phyloP scores from a whole-genome alignment of 2,329 filamentous ascomycete genomes.

The Fonsecaea nubica region DNA sequence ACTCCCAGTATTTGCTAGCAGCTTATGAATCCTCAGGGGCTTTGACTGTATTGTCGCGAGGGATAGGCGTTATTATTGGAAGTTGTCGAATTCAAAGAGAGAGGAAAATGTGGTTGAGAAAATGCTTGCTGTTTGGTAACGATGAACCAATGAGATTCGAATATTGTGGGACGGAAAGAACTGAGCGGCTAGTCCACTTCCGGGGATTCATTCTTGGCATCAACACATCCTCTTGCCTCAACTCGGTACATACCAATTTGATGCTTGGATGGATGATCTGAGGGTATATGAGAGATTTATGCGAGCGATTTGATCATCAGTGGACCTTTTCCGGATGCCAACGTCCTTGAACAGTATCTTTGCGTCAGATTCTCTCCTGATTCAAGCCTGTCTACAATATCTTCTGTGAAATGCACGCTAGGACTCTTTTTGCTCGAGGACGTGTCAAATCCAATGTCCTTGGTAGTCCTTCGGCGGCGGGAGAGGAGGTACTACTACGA shows the following conservation, averaged over 20 bases:
- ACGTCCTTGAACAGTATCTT: not conserved
- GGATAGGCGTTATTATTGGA: not conserved
- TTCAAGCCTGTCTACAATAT: not conserved
- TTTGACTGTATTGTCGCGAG: not conserved
- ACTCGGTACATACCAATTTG: too few species aligned
- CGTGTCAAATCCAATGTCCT: not conserved
- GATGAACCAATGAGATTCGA: not conserved
- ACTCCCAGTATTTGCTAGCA: not conserved
- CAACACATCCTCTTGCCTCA: not conserved
- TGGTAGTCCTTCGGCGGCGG: not conserved
- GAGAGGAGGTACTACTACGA: not conserved
- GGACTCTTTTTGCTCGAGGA: not conserved
- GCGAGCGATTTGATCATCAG: not conserved
- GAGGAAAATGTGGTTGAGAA: not conserved
- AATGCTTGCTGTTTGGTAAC: not conserved
- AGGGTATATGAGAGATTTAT: not conserved
- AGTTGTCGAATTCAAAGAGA: not conserved
- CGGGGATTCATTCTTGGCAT: not conserved
- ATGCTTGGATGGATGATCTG: too few species aligned
- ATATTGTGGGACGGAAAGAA: not conserved
- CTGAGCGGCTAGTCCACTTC: not conserved
- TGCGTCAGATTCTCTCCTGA: not conserved
- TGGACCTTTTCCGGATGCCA: not conserved
- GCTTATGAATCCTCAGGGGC: not conserved
- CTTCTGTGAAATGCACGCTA: not conserved